Evolutionary conservation across 2,329 filamentous ascomycete species (phyloP), one percentile per base, ranked within the genome.

Genomic region (Claviceps fusiformis): DNA sequence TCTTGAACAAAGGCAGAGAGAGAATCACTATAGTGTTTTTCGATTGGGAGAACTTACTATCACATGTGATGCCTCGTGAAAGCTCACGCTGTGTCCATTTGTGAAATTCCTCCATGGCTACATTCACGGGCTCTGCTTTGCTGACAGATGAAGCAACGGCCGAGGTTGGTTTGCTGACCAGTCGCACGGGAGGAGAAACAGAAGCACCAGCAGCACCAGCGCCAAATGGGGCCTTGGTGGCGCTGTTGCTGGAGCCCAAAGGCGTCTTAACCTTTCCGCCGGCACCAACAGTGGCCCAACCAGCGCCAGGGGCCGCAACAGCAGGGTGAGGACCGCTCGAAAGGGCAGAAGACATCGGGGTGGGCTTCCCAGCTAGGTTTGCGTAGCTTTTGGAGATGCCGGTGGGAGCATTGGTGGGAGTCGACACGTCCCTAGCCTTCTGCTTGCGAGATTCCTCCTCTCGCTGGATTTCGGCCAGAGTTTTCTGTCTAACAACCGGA

Each of bases 201-300:
- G 45, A 11, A 11, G 45, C 13, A 17, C n/a, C 45, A 31, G 27
- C 62, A 3, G 68, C 62, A 37, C 72, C 67, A 19, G 75, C 66
- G 4, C 73, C 58, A 7, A 24, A 0, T 24, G 65, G 56, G 44
- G 62, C 64, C 67, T 81, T 78, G 60, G 72, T 59, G 55, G 62
- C 71, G 19, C 66, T 65, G 55, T 61, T 71, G 19, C 66, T 65
- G 13, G 71, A 64, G 59, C 76, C 80, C 3, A 77, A 79, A 6
- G 88, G 86, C 33, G 81, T 74, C 75, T 95, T 97, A 52, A 87
- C 81, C 74, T 96, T 98, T 15, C 93, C 93, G 61, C 91, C 86
- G 39, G 92, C 90, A 50, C 93, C 93, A 45, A 98, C 92, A 0
- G 91, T 97, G 11, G 91, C 92, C 93, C 93, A 98, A 1, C 90